Evolutionary conservation across 2,329 filamentous ascomycete genomes (phyloP).

Genomic region (Clarireedia paspali): DNA sequence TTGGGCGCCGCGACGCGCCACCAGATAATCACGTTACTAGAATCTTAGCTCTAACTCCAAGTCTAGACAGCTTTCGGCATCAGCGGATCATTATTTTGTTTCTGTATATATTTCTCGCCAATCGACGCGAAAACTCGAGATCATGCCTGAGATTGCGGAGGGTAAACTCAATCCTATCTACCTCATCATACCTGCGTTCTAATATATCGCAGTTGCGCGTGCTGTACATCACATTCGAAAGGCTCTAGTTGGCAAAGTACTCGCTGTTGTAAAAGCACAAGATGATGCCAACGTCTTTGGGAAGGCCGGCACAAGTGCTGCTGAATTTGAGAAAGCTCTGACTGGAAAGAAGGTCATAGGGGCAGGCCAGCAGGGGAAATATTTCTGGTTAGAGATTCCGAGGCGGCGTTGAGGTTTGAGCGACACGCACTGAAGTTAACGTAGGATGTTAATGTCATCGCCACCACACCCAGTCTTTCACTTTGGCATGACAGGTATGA

Average conservation of each 20-base stretch:
- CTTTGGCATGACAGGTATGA: constrained; percentile 61
- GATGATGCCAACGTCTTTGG: constrained; percentile 85
- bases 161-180: constrained; percentile 30
- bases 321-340: constrained; percentile 66
- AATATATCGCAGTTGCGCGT: constrained; percentile 55
- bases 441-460: constrained; percentile 60
- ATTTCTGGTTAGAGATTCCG: constrained; percentile 61
- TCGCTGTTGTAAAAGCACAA: constrained; percentile 60
- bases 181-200: not conserved
- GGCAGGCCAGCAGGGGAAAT: constrained; percentile 87
- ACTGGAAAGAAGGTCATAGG: constrained; percentile 62
- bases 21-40: too few species aligned
- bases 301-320: constrained; percentile 75
- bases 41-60: too few species aligned
- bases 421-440: not conserved
- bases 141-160: constrained; percentile 58
- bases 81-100: too few species aligned
- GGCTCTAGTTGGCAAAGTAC: constrained; percentile 75
- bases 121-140: not conserved
- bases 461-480: constrained; percentile 86
- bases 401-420: not conserved
- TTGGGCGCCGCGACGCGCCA: too few species aligned
- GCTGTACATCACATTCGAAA: constrained; percentile 79
- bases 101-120: too few species aligned
- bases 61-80: too few species aligned